phyloP scores from a whole-genome alignment of 73 alveolate genomes.

The Breviolum minutum region DNA sequence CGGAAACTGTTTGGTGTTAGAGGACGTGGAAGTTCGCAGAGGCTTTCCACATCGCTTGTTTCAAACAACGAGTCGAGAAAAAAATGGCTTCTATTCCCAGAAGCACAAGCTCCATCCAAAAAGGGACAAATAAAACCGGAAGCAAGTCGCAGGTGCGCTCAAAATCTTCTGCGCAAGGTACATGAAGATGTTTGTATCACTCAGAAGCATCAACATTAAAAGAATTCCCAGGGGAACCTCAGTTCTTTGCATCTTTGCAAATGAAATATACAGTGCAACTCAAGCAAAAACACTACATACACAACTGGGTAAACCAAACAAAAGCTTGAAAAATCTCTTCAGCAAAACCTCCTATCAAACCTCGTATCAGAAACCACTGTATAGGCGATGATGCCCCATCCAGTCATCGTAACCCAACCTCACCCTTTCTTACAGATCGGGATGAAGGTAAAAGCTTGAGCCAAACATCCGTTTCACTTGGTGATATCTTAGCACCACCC shows the following conservation, averaged over 20 bases:
- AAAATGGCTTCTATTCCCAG: no score
- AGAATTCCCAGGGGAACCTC: slow-evolving; percentile 11
- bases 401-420: background rate
- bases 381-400: slow-evolving; percentile 35
- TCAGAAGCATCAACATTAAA: slow-evolving; percentile 24
- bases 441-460: background rate
- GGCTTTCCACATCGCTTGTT: no score
- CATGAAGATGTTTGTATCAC: background rate
- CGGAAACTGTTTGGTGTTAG: no score
- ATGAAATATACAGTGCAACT: background rate
- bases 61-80: no score
- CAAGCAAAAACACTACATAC: background rate
- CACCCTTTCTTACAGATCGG: background rate
- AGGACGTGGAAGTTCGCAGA: no score
- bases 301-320: background rate
- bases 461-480: background rate
- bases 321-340: background rate
- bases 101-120: no score
- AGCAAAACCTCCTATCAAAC: background rate
- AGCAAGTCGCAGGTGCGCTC: background rate
- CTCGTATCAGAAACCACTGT: background rate
- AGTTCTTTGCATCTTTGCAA: background rate
- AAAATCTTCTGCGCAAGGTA: background rate
- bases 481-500: no score
- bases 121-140: background rate